Evolutionary conservation across 1,139 yeast species (phyloP).

Genomic region (Zygosaccharomyces pseudobailii): DNA sequence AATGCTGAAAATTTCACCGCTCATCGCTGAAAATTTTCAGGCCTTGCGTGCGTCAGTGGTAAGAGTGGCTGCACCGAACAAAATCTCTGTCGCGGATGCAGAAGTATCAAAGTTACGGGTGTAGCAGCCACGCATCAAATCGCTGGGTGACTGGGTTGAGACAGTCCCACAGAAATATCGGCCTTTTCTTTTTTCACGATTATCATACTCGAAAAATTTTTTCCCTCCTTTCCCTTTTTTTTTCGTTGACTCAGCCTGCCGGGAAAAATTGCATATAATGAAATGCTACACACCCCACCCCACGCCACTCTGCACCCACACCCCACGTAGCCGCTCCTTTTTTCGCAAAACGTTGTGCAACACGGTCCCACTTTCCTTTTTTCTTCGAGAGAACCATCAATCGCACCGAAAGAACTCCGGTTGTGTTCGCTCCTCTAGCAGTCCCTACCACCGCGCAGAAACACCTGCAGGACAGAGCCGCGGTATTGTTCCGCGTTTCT

Average conservation of each 20-base stretch:
- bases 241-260: neutral
- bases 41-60: neutral
- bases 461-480: neutral
- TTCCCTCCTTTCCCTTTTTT: neutral
- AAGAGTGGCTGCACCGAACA: too few species aligned
- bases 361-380: neutral
- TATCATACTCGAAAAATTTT: too few species aligned
- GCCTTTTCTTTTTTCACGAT: too few species aligned
- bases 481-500: neutral
- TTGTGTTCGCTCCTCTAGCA: neutral
- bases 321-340: neutral
- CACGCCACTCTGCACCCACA: neutral
- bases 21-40: neutral
- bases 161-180: neutral
- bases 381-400: too few species aligned
- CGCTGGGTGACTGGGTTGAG: neutral
- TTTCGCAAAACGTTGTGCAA: neutral
- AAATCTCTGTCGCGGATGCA: too few species aligned
- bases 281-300: neutral
- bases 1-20: neutral
- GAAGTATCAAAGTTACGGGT: too few species aligned
- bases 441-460: neutral
- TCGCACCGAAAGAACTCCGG: neutral
- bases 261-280: too few species aligned
- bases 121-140: too few species aligned